Conservation (phyloP, 305 asterid genomes). For the Solanum chacoense region DNA sequence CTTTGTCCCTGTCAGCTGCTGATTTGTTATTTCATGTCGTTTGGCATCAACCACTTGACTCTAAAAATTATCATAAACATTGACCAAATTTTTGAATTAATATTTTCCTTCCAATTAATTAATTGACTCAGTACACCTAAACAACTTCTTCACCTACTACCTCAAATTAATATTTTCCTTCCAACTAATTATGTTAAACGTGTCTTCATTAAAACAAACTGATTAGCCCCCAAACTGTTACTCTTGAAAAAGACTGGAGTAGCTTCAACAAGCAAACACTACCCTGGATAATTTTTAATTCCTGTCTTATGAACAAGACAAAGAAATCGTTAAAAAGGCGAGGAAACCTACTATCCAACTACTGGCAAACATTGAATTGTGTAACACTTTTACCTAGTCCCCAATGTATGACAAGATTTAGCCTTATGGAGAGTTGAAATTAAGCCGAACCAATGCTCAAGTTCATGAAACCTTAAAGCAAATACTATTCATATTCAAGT, state of each 20-base stretch:
- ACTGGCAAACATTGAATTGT: not conserved
- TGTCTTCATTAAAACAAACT: not conserved
- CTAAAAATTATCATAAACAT: not conserved
- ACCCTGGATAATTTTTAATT: not conserved
- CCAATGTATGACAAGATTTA: not conserved
- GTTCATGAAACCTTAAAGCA: not conserved
- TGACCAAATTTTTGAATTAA: not conserved
- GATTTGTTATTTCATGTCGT: not conserved
- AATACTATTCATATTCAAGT: not conserved
- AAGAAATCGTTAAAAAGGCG: not conserved
- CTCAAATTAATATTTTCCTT: slow-evolving; percentile 1
- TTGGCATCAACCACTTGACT: not conserved
- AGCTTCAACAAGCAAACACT: not conserved
- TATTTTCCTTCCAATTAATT: not conserved
- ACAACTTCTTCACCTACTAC: not conserved
- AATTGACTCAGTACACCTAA: slow-evolving; percentile 1
- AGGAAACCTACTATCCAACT: not conserved
- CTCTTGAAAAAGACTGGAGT: not conserved
- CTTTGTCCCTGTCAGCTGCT: not conserved
- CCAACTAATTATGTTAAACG: not conserved
- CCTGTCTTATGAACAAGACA: not conserved
- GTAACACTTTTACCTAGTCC: not conserved
- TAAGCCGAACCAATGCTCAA: not conserved
- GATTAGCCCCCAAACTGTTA: not conserved
- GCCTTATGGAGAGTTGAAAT: not conserved